Percentiles rank a stretch among this genome's conserved stretches.
Evolutionary conservation across 2,329 filamentous ascomycete species (phyloP).

Genomic region (Diaporthe ilicicola): DNA sequence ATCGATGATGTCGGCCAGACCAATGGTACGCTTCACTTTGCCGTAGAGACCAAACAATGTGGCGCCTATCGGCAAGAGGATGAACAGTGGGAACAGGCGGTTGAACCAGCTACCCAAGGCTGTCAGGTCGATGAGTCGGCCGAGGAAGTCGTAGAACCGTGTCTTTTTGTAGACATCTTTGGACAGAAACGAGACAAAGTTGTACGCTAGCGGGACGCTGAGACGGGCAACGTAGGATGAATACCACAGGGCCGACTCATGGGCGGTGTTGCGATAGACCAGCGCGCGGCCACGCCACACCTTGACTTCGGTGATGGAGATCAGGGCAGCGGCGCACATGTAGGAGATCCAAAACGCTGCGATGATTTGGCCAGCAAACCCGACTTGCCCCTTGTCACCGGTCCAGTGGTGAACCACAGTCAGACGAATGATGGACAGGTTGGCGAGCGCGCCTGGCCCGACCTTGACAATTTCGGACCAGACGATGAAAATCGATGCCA

Average conservation of each 20-base stretch:
- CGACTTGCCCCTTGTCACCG: constrained; percentile 76
- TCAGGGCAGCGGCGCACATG: constrained; percentile 91
- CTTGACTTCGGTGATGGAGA: constrained; percentile 89
- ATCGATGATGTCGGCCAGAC: constrained; percentile 81
- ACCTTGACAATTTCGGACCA: constrained; percentile 94
- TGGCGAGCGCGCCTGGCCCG: constrained; percentile 64
- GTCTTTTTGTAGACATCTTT: constrained; percentile 77
- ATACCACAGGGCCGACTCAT: constrained; percentile 96
- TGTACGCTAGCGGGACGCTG: constrained; percentile 92
- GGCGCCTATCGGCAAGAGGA: constrained; percentile 85
- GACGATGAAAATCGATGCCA: constrained; percentile 83
- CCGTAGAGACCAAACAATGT: constrained; percentile 92
- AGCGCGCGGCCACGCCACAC: constrained; percentile 97
- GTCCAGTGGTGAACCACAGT: constrained; percentile 80
- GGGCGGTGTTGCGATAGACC: constrained; percentile 88
- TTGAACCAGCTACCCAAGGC: constrained; percentile 85
- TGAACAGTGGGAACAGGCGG: constrained; percentile 85
- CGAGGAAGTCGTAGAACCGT: constrained; percentile 88
- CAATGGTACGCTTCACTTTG: constrained; percentile 77
- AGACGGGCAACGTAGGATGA: constrained; percentile 90
- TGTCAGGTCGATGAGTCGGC: constrained; percentile 83
- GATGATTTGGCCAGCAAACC: constrained; percentile 85
- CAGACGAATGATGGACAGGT: constrained; percentile 74
- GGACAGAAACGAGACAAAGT: constrained; percentile 92
- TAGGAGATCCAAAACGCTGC: constrained; percentile 92